These are phyloP conservation scores for Rhododendron vialii DNA, from an alignment of 148 eudicot genomes.

Conservation along the genomic window DNA sequence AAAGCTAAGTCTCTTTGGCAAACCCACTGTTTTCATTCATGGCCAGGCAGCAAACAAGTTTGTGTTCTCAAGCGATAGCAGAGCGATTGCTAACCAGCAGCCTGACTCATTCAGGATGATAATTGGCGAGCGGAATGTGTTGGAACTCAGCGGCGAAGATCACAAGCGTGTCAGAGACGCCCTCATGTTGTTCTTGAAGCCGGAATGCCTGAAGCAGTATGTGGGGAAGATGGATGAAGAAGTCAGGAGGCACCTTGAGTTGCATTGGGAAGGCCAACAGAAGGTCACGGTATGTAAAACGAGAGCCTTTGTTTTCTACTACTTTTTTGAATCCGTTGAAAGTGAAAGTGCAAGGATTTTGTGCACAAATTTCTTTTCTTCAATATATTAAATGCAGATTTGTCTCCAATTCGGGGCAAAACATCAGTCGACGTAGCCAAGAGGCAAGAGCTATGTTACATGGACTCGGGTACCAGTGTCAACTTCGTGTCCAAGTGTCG, in stretches of 20 bases:
- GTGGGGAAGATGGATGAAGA: conserved; percentile 39
- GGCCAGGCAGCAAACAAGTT: conserved; percentile 54
- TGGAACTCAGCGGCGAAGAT: conserved; percentile 41
- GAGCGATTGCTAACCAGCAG: conserved; percentile 27
- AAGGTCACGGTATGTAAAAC: conserved; percentile 24
- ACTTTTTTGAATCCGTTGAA: too few species aligned
- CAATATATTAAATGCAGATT: too few species aligned
- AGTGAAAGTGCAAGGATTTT: too few species aligned
- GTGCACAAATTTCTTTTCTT: too few species aligned
- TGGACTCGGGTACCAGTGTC: too few species aligned
- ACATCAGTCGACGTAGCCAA: too few species aligned
- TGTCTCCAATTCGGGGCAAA: too few species aligned
- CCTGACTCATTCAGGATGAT: conserved; percentile 26
- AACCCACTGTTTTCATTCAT: conserved; percentile 35
- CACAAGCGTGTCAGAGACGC: conserved; percentile 22
- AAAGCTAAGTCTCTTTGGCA: conserved; percentile 41
- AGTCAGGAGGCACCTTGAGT: conserved; percentile 28
- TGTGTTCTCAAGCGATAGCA: conserved; percentile 27
- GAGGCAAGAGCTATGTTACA: too few species aligned
- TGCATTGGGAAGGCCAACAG: conserved; percentile 34
- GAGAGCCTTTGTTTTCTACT: neutral
- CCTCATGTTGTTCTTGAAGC: conserved; percentile 40
- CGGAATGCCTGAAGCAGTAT: conserved; percentile 37
- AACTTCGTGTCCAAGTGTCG: too few species aligned
- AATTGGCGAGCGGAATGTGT: conserved; percentile 24